Evolutionary conservation across 2,329 filamentous ascomycete genomes (phyloP).

Genomic region (Alternaria sp.): DNA sequence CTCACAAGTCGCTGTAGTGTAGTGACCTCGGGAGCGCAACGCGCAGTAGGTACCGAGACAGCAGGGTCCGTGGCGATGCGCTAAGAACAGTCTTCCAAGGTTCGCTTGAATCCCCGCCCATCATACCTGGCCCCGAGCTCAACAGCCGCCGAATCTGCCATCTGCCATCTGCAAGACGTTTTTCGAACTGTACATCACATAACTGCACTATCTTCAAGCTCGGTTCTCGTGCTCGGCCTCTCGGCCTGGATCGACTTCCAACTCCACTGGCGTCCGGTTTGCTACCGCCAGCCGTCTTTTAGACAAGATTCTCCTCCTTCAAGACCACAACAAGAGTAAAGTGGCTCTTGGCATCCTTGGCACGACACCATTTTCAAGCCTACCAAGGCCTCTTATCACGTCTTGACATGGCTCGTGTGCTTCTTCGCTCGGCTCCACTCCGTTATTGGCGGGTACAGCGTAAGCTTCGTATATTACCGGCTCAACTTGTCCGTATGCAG

Average conservation of each 20-base stretch:
- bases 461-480: constrained; percentile 15
- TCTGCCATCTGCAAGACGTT: not conserved
- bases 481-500: constrained; percentile 24
- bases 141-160: not conserved
- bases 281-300: constrained; percentile 10
- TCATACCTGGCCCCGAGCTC: not conserved
- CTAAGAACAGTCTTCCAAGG: not conserved
- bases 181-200: not conserved
- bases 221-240: not conserved
- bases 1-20: not conserved
- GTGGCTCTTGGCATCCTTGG: constrained; percentile 23
- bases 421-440: constrained; percentile 18
- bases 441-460: constrained; percentile 22
- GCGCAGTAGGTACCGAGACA: not conserved
- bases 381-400: constrained; percentile 39
- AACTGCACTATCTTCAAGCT: not conserved
- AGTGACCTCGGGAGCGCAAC: not conserved
- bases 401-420: constrained; percentile 31
- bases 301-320: constrained; percentile 10
- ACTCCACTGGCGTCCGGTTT: not conserved
- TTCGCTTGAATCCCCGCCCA: not conserved
- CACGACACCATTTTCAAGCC: constrained; percentile 19
- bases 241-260: not conserved
- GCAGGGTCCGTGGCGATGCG: not conserved
- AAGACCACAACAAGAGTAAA: constrained; percentile 17